Conservation (phyloP, 108 stramenopile species). For the Fragilariopsis cylindrus region DNA sequence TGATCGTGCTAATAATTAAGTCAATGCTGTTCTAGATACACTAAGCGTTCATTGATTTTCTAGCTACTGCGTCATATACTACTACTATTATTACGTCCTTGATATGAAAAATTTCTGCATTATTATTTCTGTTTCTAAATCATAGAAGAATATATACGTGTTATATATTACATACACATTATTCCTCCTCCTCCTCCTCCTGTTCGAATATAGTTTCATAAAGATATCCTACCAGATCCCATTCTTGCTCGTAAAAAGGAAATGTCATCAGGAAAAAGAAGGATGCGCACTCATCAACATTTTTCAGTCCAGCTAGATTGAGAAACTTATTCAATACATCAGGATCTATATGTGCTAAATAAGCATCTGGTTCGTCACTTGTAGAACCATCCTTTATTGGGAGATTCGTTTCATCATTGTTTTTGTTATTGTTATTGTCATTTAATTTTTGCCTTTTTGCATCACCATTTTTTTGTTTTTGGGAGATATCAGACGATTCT, state of each 20-base stretch:
- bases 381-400: slow-evolving; percentile 1
- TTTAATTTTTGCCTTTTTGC: neutral
- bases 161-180: too few relatives aligned
- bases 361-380: slow-evolving; percentile 49
- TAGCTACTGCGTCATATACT: too few relatives aligned
- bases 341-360: slow-evolving; percentile 70
- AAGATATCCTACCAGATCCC: slow-evolving; percentile 76
- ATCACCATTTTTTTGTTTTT: neutral
- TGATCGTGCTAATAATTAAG: too few relatives aligned
- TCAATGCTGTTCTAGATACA: too few relatives aligned
- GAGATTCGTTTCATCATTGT: neutral
- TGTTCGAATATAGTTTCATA: slow-evolving; percentile 63
- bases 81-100: too few relatives aligned
- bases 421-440: neutral
- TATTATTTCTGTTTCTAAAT: too few relatives aligned
- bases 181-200: slow-evolving; percentile 24
- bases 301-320: slow-evolving; percentile 18
- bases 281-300: slow-evolving; percentile 53
- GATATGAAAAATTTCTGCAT: too few relatives aligned
- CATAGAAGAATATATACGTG: too few relatives aligned
- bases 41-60: too few relatives aligned
- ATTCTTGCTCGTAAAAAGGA: slow-evolving; percentile 85
- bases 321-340: slow-evolving; percentile 56
- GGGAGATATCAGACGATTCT: neutral
- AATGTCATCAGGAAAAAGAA: slow-evolving; percentile 79